These are phyloP conservation scores for Starmerella sp. DNA, from an alignment of 805 yeast species.

Conservation along the genomic window DNA sequence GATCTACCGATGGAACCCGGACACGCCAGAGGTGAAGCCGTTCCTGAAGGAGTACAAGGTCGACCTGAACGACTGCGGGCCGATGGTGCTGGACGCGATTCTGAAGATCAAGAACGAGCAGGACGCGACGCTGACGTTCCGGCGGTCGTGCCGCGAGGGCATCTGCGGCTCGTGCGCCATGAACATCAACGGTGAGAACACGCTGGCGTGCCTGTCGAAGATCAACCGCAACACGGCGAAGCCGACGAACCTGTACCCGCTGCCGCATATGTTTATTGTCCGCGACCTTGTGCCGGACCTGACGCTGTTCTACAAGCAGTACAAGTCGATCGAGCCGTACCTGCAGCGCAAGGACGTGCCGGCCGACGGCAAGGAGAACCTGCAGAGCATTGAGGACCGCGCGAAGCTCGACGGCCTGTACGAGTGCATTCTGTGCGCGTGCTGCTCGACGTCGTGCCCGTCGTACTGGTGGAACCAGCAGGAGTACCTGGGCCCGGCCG, in stretches of 20 bases:
- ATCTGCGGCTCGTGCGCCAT: constrained; percentile 99
- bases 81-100: constrained; percentile 93
- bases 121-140: constrained; percentile 87
- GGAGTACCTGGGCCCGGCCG: constrained; percentile 97
- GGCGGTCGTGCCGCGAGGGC: constrained; percentile 99
- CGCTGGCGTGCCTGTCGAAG: constrained; percentile 91
- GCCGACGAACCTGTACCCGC: constrained; percentile 81
- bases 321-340: constrained; percentile 95
- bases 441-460: constrained; percentile 98
- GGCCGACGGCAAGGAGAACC: constrained; percentile 82
- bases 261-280: constrained; percentile 97
- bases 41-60: constrained; percentile 69
- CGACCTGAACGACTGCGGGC: constrained; percentile 87
- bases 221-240: constrained; percentile 69
- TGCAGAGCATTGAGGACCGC: constrained; percentile 86
- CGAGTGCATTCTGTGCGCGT: constrained; percentile 96
- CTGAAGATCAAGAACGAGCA: constrained; percentile 93
- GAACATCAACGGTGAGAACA: constrained; percentile 97
- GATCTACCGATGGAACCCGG: constrained; percentile 97
- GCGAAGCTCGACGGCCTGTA: constrained; percentile 92
- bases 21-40: constrained; percentile 87
- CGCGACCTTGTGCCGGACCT: constrained; percentile 96
- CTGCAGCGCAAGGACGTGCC: constrained; percentile 74
- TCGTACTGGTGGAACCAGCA: constrained; percentile 99
- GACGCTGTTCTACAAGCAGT: constrained; percentile 95